Conservation (phyloP, 2,329 filamentous ascomycete species). For the Colletotrichum limetticola region DNA sequence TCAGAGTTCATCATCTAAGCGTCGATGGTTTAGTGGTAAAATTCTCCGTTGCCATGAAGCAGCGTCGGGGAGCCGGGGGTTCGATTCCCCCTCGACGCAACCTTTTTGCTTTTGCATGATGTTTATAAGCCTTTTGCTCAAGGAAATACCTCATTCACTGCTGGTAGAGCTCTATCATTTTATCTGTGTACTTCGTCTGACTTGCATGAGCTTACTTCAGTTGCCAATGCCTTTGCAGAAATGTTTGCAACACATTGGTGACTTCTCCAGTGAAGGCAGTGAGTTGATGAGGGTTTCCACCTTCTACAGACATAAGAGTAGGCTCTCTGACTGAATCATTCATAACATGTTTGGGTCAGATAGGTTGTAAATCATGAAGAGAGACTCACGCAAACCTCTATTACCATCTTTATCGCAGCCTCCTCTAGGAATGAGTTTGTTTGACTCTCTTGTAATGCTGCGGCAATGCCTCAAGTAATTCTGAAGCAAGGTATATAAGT, state of each 20-base stretch:
- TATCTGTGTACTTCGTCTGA: background rate
- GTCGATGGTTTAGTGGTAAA: constrained; percentile 23
- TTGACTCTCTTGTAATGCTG: background rate
- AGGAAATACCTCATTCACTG: background rate
- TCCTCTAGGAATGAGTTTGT: background rate
- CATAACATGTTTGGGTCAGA: background rate
- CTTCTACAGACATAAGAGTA: background rate
- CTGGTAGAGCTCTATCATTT: background rate
- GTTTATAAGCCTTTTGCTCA: background rate
- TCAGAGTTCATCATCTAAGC: background rate
- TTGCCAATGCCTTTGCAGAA: background rate
- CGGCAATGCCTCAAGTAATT: background rate
- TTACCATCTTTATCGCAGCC: background rate
- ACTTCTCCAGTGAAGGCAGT: background rate
- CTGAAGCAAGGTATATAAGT: background rate
- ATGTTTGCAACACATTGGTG: background rate
- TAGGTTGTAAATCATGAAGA: background rate
- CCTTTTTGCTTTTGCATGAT: background rate
- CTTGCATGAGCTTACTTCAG: background rate
- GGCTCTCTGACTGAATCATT: background rate
- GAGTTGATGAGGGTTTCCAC: background rate
- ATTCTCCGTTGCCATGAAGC: constrained; percentile 17
- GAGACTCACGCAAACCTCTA: background rate
- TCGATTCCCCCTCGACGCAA: constrained; percentile 16
- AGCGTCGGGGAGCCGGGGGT: constrained; percentile 21